These are phyloP conservation scores for Candida verbasci DNA, from an alignment of 805 yeast genomes.

Conservation along the genomic window DNA sequence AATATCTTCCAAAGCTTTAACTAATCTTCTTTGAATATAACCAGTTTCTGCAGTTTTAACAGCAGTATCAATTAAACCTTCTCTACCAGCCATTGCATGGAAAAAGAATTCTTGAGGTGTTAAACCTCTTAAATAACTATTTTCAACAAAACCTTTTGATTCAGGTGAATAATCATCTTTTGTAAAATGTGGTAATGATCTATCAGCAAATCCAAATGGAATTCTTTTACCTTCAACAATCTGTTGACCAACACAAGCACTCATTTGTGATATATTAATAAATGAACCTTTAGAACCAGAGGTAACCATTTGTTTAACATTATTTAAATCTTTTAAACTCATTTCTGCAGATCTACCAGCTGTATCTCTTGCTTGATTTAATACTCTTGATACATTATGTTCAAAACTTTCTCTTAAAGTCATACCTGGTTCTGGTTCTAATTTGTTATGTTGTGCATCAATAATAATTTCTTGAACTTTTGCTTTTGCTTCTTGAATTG, in stretches of 20 bases:
- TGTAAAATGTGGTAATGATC: conserved; percentile 96
- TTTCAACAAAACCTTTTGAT: conserved; percentile 96
- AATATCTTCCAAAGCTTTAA: conserved; percentile 93
- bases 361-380: conserved; percentile 97
- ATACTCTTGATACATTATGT: conserved; percentile 90
- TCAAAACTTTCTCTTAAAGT: conserved; percentile 97
- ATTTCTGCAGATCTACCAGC: conserved; percentile 99
- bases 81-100: conserved; percentile 99
- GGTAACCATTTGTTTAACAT: conserved; percentile 98
- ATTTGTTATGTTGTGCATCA: conserved; percentile 84
- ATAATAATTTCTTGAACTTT: conserved; percentile 91
- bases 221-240: conserved; percentile 99
- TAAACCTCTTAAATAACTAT: conserved; percentile 93
- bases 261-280: conserved; percentile 98
- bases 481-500: conserved; percentile 87
- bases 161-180: conserved; percentile 99
- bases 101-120: conserved; percentile 98
- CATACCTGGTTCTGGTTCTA: conserved; percentile 99
- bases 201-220: conserved; percentile 93
- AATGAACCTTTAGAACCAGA: conserved; percentile 99
- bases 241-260: conserved; percentile 99
- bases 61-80: conserved; percentile 98
- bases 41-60: conserved; percentile 99
- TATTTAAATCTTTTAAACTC: conserved; percentile 87
- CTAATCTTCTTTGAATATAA: conserved; percentile 96